These are phyloP conservation scores for Nicotiana tabacum DNA, from an alignment of 257 asterid species.

Conservation along the genomic window DNA sequence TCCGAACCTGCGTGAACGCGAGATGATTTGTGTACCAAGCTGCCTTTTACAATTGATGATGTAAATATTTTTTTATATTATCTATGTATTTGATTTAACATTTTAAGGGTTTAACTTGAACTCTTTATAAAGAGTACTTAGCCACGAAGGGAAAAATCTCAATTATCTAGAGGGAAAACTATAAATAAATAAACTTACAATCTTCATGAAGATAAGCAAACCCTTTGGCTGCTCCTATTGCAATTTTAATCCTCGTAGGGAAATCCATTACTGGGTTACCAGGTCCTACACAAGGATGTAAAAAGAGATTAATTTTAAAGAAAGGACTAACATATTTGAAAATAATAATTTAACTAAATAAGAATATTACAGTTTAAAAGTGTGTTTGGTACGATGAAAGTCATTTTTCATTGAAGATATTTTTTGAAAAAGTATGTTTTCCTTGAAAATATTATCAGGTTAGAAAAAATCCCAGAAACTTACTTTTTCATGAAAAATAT, in stretches of 20 bases:
- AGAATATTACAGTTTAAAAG: not conserved
- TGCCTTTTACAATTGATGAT: too few species aligned
- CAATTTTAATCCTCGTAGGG: conserved; percentile 68
- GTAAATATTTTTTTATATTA: too few species aligned
- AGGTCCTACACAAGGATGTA: conserved; percentile 37
- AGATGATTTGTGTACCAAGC: too few species aligned
- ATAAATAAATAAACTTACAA: conserved; percentile 31
- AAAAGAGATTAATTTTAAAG: not conserved
- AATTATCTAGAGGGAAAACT: not conserved
- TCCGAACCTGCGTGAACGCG: fast-evolving
- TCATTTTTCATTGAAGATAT: too few species aligned
- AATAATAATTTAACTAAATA: not conserved
- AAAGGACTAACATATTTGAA: not conserved
- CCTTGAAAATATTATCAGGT: too few species aligned
- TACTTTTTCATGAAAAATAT: not conserved
- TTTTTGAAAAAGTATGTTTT: too few species aligned
- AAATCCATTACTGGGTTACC: conserved; percentile 68
- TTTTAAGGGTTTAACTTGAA: too few species aligned
- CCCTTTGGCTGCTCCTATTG: conserved; percentile 85
- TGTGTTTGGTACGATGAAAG: not conserved
- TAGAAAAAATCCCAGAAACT: too few species aligned
- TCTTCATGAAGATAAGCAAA: conserved; percentile 89
- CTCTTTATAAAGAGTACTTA: not conserved
- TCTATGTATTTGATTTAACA: too few species aligned
- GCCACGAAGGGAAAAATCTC: not conserved